A percentile compares a stretch with the other conserved stretches of the same genome.
These are phyloP conservation scores for Hippophae rhamnoides DNA, from an alignment of 306 rosid species.

Conservation along the genomic window DNA sequence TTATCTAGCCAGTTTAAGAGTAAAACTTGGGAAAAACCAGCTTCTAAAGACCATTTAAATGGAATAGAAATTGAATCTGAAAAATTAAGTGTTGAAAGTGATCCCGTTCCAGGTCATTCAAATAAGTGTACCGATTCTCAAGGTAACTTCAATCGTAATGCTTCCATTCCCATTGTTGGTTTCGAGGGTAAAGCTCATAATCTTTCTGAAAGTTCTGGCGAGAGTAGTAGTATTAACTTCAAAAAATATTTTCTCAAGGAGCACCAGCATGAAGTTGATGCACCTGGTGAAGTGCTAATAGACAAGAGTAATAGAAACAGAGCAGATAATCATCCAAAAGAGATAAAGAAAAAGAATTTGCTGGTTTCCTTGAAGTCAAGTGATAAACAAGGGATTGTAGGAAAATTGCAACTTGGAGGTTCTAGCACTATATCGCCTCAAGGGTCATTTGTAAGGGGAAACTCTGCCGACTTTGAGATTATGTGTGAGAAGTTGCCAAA, in stretches of 20 bases:
- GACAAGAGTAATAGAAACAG: constrained; percentile 15
- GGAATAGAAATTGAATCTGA: constrained; percentile 14
- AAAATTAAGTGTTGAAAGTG: background rate
- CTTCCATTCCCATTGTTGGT: constrained; percentile 3
- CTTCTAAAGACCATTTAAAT: constrained; percentile 16
- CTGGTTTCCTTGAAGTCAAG: constrained; percentile 12
- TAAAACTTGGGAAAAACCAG: constrained; percentile 13
- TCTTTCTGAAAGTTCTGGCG: constrained; percentile 5
- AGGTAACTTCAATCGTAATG: constrained; percentile 10
- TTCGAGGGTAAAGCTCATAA: constrained; percentile 14
- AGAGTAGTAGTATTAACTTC: constrained; percentile 1
- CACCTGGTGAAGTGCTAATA: constrained; percentile 14
- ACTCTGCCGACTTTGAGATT: constrained; percentile 12
- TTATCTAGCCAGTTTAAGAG: constrained; percentile 13
- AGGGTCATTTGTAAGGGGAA: constrained; percentile 19
- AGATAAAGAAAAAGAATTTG: constrained; percentile 13
- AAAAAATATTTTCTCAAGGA: constrained; percentile 16
- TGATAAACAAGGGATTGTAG: constrained; percentile 13
- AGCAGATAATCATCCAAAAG: constrained; percentile 5
- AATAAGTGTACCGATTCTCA: background rate
- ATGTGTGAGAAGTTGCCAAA: constrained; percentile 25
- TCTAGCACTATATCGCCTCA: constrained; percentile 11
- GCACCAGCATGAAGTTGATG: constrained; percentile 17
- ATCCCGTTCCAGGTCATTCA: background rate
- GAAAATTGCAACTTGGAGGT: constrained; percentile 8